phyloP scores from a whole-genome alignment of 2,329 filamentous ascomycete genomes.

The Neofusicoccum parvum region DNA sequence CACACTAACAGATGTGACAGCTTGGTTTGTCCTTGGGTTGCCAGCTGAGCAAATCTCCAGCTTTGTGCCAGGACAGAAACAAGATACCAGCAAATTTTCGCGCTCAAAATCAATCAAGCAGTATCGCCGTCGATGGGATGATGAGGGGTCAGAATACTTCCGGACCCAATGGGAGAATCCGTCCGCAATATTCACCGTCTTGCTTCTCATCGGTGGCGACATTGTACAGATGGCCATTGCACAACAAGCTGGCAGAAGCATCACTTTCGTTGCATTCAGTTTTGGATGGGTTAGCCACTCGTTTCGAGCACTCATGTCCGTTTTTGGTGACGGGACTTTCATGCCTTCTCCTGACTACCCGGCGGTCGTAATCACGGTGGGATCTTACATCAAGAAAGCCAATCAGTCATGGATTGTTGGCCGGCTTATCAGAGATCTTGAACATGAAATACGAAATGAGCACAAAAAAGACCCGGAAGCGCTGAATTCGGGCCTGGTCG shows the following conservation, averaged over 20 bases:
- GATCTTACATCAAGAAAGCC: background rate
- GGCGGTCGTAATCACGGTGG: background rate
- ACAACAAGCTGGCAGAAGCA: background rate
- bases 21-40: no score
- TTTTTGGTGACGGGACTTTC: slow-evolving; percentile 11
- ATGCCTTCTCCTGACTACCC: slow-evolving; percentile 16
- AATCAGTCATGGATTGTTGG: slow-evolving; percentile 18
- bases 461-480: background rate
- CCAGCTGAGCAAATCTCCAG: no score
- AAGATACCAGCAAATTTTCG: no score
- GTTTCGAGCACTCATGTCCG: slow-evolving; percentile 10
- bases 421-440: slow-evolving; percentile 15
- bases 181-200: no score
- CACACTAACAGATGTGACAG: no score
- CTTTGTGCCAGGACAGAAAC: no score
- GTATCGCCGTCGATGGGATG: no score
- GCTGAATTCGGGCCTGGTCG: background rate
- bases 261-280: background rate
- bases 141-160: no score
- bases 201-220: no score
- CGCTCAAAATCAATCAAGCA: no score
- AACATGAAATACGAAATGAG: background rate
- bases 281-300: slow-evolving; percentile 20
- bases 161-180: no score
- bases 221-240: background rate